Evolutionary conservation across 2,329 filamentous ascomycete genomes (phyloP), one percentile per base, ranked within the genome.

Genomic region (Torrubiellomyces zombiae): DNA sequence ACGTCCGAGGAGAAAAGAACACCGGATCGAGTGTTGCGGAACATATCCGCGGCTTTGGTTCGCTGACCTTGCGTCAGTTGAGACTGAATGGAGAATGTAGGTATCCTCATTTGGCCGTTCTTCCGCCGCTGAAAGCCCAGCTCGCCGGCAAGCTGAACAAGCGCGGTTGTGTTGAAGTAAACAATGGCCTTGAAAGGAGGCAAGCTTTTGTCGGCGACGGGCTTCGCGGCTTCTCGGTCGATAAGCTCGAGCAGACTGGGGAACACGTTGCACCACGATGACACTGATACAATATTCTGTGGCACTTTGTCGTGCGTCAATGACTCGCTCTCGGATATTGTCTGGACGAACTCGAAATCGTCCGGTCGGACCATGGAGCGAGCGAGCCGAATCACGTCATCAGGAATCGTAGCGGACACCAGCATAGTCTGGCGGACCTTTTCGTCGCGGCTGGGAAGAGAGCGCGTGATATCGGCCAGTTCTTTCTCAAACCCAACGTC

Each of bases 101-200:
- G 34, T 8, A 37, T 23, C 20, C 30, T 35, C 27, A 51, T 34
- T 9, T 67, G 39, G 13, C 56, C 53, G 28, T 56, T 50, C 26
- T 42, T 30, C 16, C 43, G 37, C 12, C 38, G 38, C 13, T 48
- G 35, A 24, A 71, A 53, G 16, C 57, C 55, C 13, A 75, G 52
- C 10, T 63, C 56, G 12, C 62, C 55, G 13, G 70, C 69, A 23
- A 83, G 56, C 29, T 73, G 60, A 21, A 83, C 79, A 34, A 77
- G 63, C 14, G 68, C 66, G 1, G 78, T 91, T 13, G 77, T 81
- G 40, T 79, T 79, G 47, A 86, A 76, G 56, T 93, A 98, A 20
- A 93, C 58, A 31, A 98, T 91, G n/a, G 82, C 81, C 62, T 98
- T 98, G 67, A 95, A 94, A 0, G 81, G 79, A 10, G 49, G 49